Conservation (phyloP, 495 filamentous ascomycete species). For the Penicillium samsonianum region DNA sequence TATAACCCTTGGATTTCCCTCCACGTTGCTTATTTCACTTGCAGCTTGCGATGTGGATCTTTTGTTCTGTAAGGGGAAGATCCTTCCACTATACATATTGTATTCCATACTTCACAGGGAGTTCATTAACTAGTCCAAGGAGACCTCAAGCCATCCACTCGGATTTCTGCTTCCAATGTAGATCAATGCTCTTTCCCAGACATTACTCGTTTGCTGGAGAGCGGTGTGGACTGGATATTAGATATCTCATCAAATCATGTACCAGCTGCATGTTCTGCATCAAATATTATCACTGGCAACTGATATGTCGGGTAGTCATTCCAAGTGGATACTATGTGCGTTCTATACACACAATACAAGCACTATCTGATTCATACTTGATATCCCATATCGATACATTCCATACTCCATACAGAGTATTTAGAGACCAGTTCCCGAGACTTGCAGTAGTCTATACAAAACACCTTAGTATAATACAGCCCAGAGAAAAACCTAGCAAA, state of each 20-base stretch:
- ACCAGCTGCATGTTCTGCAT: constrained; percentile 8
- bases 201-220: not conserved
- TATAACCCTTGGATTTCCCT: not conserved
- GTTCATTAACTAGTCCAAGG: not conserved
- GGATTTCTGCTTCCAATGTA: constrained; percentile 8
- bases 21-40: constrained; percentile 15
- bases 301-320: not conserved
- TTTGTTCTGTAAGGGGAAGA: constrained; percentile 12
- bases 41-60: not conserved
- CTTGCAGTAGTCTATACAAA: constrained; percentile 18
- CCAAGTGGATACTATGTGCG: not conserved
- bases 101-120: not conserved
- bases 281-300: not conserved
- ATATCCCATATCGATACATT: constrained; percentile 10
- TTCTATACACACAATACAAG: constrained; percentile 1
- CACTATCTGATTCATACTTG: constrained; percentile 2
- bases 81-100: not conserved
- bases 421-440: constrained; percentile 3
- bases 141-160: constrained; percentile 4
- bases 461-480: constrained; percentile 11
- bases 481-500: not conserved
- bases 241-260: not conserved
- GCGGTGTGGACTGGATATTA: constrained; percentile 3
- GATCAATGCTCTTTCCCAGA: constrained; percentile 1
- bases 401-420: constrained; percentile 7